phyloP scores from a whole-genome alignment of 768 basidiomycete genomes.

The Boletales sp. region DNA sequence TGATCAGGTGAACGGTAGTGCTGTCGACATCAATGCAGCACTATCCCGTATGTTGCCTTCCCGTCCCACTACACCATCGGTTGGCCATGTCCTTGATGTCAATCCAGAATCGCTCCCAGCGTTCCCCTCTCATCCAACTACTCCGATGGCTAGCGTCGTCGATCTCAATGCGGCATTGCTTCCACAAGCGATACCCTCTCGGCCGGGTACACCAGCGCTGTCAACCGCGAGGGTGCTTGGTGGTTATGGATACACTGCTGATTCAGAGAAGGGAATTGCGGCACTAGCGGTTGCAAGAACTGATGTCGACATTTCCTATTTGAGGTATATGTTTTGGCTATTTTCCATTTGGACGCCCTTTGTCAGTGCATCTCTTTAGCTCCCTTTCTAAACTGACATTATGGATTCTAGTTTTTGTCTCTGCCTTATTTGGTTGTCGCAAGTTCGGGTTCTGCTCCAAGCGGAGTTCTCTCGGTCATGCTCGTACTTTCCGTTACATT shows the following conservation, averaged over 20 bases:
- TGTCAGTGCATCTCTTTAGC: constrained; percentile 39
- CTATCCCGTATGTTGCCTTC: constrained; percentile 22
- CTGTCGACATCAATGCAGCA: constrained; percentile 41
- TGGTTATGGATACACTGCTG: constrained; percentile 61
- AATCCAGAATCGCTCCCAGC: not conserved
- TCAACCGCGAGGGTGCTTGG: constrained; percentile 61
- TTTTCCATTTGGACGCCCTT: constrained; percentile 65
- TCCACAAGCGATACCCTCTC: constrained; percentile 36
- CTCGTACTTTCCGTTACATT: constrained; percentile 62
- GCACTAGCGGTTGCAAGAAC: constrained; percentile 43
- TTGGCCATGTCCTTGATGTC: too few relatives aligned
- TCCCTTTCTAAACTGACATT: not conserved
- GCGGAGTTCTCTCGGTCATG: constrained; percentile 43
- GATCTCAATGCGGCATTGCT: constrained; percentile 44
- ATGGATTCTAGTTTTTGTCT: constrained; percentile 46
- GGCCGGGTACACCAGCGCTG: constrained; percentile 51
- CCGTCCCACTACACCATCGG: too few relatives aligned
- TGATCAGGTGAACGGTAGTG: constrained; percentile 38
- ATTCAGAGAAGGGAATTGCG: constrained; percentile 53
- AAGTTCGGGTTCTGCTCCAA: constrained; percentile 38
- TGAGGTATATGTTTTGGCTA: constrained; percentile 60
- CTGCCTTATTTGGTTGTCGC: constrained; percentile 57
- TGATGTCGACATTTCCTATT: constrained; percentile 53
- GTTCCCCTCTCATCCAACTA: constrained; percentile 27
- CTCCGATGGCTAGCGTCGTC: constrained; percentile 27